These are phyloP conservation scores for Camellia lanceoleosa DNA, from an alignment of 148 eudicot genomes.

Conservation along the genomic window DNA sequence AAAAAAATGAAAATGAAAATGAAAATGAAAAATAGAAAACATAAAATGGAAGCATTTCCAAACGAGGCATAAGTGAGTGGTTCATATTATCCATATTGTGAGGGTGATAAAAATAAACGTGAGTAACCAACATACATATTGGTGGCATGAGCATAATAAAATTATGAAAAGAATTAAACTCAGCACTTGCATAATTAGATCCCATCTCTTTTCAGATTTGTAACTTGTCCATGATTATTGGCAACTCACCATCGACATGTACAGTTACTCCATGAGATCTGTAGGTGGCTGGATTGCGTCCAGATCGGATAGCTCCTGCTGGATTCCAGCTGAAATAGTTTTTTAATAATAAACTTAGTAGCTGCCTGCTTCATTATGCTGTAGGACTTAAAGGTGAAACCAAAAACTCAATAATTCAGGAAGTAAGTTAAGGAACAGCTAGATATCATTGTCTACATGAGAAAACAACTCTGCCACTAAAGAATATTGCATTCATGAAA, in stretches of 20 bases:
- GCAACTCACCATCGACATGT: slow-evolving; percentile 69
- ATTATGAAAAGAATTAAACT: neutral
- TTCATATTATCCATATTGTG: no score
- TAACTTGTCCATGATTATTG: neutral
- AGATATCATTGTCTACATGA: neutral
- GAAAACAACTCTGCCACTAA: neutral
- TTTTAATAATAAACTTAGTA: neutral
- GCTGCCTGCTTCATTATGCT: neutral
- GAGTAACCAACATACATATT: neutral
- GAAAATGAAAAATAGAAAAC: no score
- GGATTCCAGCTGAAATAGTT: slow-evolving; percentile 80
- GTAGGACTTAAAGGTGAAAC: neutral
- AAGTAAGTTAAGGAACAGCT: neutral
- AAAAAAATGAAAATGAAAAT: no score
- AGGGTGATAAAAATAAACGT: neutral
- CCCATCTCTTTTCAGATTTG: slow-evolving; percentile 1
- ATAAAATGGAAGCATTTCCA: no score
- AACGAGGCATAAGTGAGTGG: no score
- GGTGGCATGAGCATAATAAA: neutral
- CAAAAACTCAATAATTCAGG: neutral
- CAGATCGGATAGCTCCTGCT: slow-evolving; percentile 90
- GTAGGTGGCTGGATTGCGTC: slow-evolving; percentile 91
- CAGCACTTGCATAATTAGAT: slow-evolving; percentile 4
- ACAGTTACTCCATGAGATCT: slow-evolving; percentile 59
- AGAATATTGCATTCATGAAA: neutral